Base-by-base conservation (phyloP, 2,329 filamentous ascomycete species). In the Fusarium liriodendri region DNA sequence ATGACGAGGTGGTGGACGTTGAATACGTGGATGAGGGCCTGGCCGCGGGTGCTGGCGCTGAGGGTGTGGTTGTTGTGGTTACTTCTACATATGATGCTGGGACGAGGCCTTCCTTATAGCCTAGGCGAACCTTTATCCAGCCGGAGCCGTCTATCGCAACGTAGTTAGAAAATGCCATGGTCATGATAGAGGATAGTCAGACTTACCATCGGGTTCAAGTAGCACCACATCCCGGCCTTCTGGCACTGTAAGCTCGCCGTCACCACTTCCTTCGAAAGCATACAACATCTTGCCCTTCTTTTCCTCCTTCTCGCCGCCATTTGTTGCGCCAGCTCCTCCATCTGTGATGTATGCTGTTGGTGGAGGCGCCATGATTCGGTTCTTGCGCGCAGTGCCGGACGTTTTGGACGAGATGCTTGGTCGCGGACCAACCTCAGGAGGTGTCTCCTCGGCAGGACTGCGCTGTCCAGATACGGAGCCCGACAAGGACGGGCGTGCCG, bases 201-300 rank as follows among this genome's bases (percentile, higher is more conserved):
- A 18, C 91, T 86, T 89, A 97, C 95, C 95, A 84, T 99, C 97
- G 20, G 94, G 90, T 80, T 98, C 95, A 6, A 98, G 78, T 52
- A 98, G 88, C 0, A 86, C 85, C 33, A 99, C 89, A 10, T 97
- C 93, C 63, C 91, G 89, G 14, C 94, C 95, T 76, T 97, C 96
- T 6, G 90, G 84, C 1, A 98, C 91, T 1, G 90, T 92, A 16
- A 98, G 83, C 82, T 99, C 97, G 8, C 95, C 96, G 0, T 94
- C 91, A 2, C 92, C 93, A 62, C 87, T 92, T 10, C 92, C 93
- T 72, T 97, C 92, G 78, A 98, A 99, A 0, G 89, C 78, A 80
- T 98, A 99, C 1, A 98, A 77, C 95, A 98, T 97, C 83, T 92
- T 97, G 57, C 94, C 96, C 80, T 88, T 93, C 73, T 91, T 91